phyloP scores from a whole-genome alignment of 2,329 filamentous ascomycete species.

The Tolypocladium ovalisporum region DNA sequence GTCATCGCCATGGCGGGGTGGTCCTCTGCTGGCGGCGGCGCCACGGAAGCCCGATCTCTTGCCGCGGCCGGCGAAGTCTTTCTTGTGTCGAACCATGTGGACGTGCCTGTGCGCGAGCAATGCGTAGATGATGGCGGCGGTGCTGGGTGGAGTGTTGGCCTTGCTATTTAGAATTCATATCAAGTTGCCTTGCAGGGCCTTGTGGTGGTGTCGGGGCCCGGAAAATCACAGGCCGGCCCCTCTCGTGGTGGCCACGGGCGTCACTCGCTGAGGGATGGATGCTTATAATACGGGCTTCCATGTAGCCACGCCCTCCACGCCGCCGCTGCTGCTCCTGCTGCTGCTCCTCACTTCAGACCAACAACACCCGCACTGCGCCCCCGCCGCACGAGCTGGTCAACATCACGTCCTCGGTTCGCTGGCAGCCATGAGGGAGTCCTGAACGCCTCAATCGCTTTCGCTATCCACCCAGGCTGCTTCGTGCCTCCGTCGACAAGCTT shows the following conservation, averaged over 20 bases:
- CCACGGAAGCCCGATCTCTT: conserved; percentile 55
- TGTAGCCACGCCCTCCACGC: not conserved
- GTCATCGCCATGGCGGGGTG: conserved; percentile 36
- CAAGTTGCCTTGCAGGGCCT: not conserved
- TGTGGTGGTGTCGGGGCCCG: not conserved
- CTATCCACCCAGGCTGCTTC: not conserved
- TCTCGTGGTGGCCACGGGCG: too few relatives aligned
- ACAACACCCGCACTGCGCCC: not conserved
- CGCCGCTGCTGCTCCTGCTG: too few relatives aligned
- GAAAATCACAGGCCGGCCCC: not conserved
- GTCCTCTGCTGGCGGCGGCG: conserved; percentile 33
- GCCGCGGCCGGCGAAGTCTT: conserved; percentile 64
- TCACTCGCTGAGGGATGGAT: not conserved
- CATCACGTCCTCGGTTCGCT: not conserved
- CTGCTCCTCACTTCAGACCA: not conserved
- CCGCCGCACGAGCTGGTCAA: not conserved
- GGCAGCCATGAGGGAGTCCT: conserved; percentile 4
- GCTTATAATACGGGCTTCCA: too few relatives aligned
- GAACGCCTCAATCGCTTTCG: not conserved
- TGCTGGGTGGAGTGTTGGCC: not conserved
- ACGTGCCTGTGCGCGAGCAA: not conserved
- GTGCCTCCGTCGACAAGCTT: not conserved
- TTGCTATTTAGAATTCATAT: not conserved
- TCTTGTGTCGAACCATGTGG: conserved; percentile 89
- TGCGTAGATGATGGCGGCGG: not conserved